These are phyloP conservation scores for Myxozyma sirexii DNA, from an alignment of 805 yeast genomes.

Conservation along the genomic window DNA sequence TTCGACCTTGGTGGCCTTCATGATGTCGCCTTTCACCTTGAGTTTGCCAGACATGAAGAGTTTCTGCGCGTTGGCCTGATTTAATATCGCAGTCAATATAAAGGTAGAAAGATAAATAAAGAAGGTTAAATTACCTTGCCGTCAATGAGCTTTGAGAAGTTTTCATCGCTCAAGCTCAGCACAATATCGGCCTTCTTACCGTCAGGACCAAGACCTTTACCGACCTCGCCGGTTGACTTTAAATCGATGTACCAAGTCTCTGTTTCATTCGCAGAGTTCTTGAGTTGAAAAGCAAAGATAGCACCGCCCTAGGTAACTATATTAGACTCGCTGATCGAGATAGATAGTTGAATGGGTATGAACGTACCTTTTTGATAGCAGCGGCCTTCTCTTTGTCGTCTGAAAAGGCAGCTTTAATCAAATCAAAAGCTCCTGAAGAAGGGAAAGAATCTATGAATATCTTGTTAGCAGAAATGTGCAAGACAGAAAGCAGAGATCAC, in stretches of 20 bases:
- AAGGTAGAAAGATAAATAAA: not conserved
- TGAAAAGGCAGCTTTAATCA: constrained; percentile 41
- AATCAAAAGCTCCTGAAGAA: constrained; percentile 46
- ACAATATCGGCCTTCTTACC: constrained; percentile 62
- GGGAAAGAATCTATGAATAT: constrained; percentile 40
- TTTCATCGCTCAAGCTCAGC: constrained; percentile 65
- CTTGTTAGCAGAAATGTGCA: not conserved
- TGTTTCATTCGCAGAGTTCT: constrained; percentile 60
- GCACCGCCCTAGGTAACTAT: constrained; percentile 53
- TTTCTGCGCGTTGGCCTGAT: constrained; percentile 71
- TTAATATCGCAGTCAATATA: not conserved
- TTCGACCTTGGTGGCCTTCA: constrained; percentile 69
- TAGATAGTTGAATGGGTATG: no score
- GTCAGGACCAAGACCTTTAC: constrained; percentile 46
- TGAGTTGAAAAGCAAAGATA: constrained; percentile 65
- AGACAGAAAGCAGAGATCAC: not conserved
- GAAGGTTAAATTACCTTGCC: constrained; percentile 54
- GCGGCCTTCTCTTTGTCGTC: constrained; percentile 41
- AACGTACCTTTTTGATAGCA: constrained; percentile 41
- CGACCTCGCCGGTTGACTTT: constrained; percentile 59
- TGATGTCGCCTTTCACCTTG: constrained; percentile 86
- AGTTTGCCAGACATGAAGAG: constrained; percentile 82
- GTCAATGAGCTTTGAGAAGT: constrained; percentile 67
- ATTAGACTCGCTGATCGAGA: not conserved
- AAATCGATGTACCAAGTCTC: constrained; percentile 71